Percentiles rank a stretch among this genome's conserved stretches.
phyloP scores from a whole-genome alignment of 192 early-diverging fungal species.

The Chytriomyces sp. region DNA sequence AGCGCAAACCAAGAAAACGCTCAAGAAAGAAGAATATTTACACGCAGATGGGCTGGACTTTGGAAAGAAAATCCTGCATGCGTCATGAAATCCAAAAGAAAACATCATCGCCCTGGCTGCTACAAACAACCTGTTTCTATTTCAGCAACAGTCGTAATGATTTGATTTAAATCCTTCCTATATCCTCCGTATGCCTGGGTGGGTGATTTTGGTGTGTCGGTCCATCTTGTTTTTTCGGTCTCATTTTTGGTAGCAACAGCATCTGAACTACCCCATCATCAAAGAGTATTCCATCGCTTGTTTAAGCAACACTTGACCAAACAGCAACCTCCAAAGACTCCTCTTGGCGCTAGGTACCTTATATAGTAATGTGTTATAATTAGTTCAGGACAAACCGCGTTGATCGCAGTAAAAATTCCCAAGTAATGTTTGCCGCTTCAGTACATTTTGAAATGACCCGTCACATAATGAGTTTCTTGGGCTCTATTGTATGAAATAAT shows the following conservation, averaged over 20 bases:
- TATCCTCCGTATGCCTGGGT: too few species aligned
- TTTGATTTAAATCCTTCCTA: too few species aligned
- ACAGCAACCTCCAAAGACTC: too few species aligned
- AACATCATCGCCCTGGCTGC: constrained; percentile 89
- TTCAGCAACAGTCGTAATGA: constrained; percentile 43
- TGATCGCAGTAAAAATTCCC: too few species aligned
- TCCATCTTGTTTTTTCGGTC: background rate
- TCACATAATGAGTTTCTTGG: constrained; percentile 23
- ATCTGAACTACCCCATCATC: too few species aligned
- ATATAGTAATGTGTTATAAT: too few species aligned
- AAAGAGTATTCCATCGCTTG: too few species aligned
- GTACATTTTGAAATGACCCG: constrained; percentile 27
- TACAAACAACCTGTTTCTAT: constrained; percentile 95
- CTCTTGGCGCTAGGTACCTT: too few species aligned
- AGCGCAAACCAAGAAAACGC: constrained; percentile 40
- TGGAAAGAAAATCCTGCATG: constrained; percentile 96
- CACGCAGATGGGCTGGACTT: constrained; percentile 90
- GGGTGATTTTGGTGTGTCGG: constrained; percentile 2
- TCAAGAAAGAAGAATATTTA: constrained; percentile 69
- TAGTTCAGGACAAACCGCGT: too few species aligned
- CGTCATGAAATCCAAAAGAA: constrained; percentile 98
- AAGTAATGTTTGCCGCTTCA: too few species aligned
- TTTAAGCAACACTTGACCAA: too few species aligned
- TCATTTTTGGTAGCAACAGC: too few species aligned
- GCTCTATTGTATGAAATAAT: background rate